phyloP scores from a whole-genome alignment of 2,329 filamentous ascomycete species.

The Beauveria sp. region DNA sequence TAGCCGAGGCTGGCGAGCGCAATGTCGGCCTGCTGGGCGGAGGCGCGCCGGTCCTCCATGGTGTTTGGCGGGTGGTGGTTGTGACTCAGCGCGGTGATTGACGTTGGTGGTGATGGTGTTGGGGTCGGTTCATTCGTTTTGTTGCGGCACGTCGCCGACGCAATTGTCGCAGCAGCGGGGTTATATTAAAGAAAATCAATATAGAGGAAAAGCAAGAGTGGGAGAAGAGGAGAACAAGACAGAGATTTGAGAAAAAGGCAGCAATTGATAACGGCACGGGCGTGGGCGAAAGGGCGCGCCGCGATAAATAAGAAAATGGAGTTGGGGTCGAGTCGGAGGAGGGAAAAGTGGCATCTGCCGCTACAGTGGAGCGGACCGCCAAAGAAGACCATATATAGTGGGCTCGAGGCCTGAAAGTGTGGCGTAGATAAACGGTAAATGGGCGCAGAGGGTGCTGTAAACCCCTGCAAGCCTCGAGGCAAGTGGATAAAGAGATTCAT shows the following conservation, averaged over 20 bases:
- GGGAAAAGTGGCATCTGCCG: not conserved
- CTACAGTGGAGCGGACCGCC: not conserved
- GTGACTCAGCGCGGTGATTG: not conserved
- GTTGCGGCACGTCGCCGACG: not conserved
- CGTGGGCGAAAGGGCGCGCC: not conserved
- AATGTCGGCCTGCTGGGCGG: conserved; percentile 27
- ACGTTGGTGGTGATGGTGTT: not conserved
- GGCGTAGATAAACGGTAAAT: not conserved
- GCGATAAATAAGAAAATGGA: not conserved
- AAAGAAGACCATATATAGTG: not conserved
- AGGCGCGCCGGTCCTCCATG: conserved; percentile 13
- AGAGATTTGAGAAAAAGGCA: too few relatives aligned
- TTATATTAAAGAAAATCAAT: not conserved
- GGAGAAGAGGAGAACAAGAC: not conserved
- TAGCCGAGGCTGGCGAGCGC: conserved; percentile 42
- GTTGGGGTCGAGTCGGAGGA: not conserved
- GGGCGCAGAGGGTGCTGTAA: not conserved
- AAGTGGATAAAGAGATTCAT: too few relatives aligned
- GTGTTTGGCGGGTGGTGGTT: not conserved
- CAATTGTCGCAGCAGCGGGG: not conserved
- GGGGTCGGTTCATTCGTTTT: not conserved
- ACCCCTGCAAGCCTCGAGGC: not conserved
- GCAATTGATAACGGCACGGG: too few relatives aligned
- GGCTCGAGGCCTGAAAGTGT: not conserved
- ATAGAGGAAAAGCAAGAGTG: not conserved